Conservation (phyloP, 176 grass and related monocot species). For the Ananas comosus region DNA sequence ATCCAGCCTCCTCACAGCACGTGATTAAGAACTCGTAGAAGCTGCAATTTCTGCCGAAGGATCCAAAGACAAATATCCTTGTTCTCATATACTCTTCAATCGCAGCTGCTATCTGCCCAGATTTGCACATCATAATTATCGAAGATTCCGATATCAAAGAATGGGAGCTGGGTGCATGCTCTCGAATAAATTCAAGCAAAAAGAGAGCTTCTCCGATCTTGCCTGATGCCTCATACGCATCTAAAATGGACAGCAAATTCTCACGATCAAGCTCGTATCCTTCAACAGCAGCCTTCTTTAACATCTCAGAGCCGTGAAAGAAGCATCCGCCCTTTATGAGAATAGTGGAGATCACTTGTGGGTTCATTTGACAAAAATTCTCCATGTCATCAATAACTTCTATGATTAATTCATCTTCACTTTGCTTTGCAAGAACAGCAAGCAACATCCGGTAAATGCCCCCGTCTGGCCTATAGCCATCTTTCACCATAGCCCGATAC, state of each 20-base stretch:
- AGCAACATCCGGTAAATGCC: slow-evolving; percentile 53
- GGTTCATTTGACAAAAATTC: slow-evolving; percentile 44
- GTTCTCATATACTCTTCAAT: slow-evolving; percentile 53
- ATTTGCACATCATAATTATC: slow-evolving; percentile 73
- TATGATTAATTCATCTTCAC: slow-evolving; percentile 36
- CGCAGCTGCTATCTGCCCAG: slow-evolving; percentile 35
- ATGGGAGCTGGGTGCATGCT: slow-evolving; percentile 36
- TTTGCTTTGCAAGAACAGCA: slow-evolving; percentile 39
- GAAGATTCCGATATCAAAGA: slow-evolving; percentile 61
- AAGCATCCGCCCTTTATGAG: slow-evolving; percentile 60
- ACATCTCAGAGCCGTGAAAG: slow-evolving; percentile 47
- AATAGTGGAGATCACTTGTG: slow-evolving; percentile 33
- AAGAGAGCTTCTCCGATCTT: slow-evolving; percentile 42
- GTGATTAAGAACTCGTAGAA: slow-evolving; percentile 68
- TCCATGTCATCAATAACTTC: slow-evolving; percentile 73
- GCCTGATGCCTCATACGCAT: slow-evolving; percentile 43
- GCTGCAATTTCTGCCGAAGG: slow-evolving; percentile 33
- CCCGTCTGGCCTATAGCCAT: slow-evolving; percentile 49
- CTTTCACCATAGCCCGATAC: slow-evolving; percentile 55
- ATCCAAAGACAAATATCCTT: slow-evolving; percentile 28
- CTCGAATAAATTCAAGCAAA: slow-evolving; percentile 59
- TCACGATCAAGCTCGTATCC: slow-evolving; percentile 51
- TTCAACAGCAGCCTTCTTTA: slow-evolving; percentile 56
- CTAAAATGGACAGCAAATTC: slow-evolving; percentile 52
- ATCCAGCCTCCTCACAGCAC: slow-evolving; percentile 50